Evolutionary conservation across 306 rosid genomes (phyloP).

Genomic region (Sesbania bispinosa): DNA sequence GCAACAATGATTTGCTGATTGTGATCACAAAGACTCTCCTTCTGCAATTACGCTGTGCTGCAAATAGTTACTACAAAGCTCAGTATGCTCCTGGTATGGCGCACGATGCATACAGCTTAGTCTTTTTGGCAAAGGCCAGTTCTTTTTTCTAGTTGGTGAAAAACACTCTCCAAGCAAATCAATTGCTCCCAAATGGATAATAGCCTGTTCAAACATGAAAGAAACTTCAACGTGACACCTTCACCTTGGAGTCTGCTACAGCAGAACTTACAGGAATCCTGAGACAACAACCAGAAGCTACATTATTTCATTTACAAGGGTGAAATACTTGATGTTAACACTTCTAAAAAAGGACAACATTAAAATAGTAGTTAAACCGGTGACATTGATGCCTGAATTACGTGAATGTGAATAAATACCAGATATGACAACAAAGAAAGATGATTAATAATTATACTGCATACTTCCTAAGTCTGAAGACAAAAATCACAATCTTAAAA

Average conservation of each 20-base stretch:
- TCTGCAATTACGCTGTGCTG: slow-evolving; percentile 25
- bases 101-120: slow-evolving; percentile 56
- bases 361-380: background rate
- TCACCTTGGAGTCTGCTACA: slow-evolving; percentile 42
- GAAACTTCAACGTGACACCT: slow-evolving; percentile 50
- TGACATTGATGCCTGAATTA: background rate
- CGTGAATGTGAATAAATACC: background rate
- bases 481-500: background rate
- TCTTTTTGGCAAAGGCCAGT: slow-evolving; percentile 31
- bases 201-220: slow-evolving; percentile 71
- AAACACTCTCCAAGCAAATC: slow-evolving; percentile 64
- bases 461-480: background rate
- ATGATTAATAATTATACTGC: background rate
- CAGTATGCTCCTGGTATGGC: slow-evolving; percentile 40
- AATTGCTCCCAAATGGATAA: slow-evolving; percentile 48
- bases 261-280: slow-evolving; percentile 39
- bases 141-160: slow-evolving; percentile 49
- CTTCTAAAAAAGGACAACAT: background rate
- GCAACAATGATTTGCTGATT: background rate
- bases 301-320: background rate
- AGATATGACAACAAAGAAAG: background rate
- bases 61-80: slow-evolving; percentile 36
- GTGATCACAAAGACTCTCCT: slow-evolving; percentile 28
- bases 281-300: slow-evolving; percentile 1
- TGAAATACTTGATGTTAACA: background rate